Evolutionary conservation across 169 alveolate genomes (phyloP), one percentile per base, ranked within the genome.

Genomic region (Nephromyces sp.): DNA sequence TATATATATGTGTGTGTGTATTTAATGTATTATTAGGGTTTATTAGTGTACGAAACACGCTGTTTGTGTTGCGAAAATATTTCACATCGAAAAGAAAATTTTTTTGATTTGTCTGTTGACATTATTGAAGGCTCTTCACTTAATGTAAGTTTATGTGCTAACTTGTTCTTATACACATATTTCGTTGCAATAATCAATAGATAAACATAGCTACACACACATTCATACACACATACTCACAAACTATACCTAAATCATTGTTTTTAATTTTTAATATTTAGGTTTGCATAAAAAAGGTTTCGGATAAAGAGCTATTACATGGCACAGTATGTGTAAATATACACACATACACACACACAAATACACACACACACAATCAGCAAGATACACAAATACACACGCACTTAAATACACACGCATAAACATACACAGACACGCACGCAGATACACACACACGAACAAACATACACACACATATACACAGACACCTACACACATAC

Each of bases 221-320:
- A 21, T n/a, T n/a, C 8, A 8, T 8, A 8, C 15, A 8, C 8
- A 62, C 15, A 62, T 8, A 21, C 15, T 21, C 28, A 15, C 51
- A 8, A 62, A 15, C 8, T 15, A 8, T 62, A 57, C n/a, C 51
- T 62, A 57, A 15, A 8, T 62, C 15, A 21, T n/a, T 15, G 51
- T 15, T 8, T 15, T 62, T 24, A 8, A n/a, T 15, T 62, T 62
- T 62, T n/a, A 8, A 21, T 15, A 15, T 8, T 15, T 57, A 62
- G 68, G 68, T n/a, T 8, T 62, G 68, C n/a, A n/a, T 62, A n/a
- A 8, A n/a, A n/a, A 62, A 62, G 68, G n/a, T 62, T 62, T 62
- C 68, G 15, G n/a, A 24, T 57, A 8, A n/a, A 8, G 68, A 62
- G 68, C 33, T 62, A n/a, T 62, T 62, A 57, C 15, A n/a, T 62